phyloP scores from a whole-genome alignment of 1,284 basidiomycete genomes.

The Sphagnurus paluster region DNA sequence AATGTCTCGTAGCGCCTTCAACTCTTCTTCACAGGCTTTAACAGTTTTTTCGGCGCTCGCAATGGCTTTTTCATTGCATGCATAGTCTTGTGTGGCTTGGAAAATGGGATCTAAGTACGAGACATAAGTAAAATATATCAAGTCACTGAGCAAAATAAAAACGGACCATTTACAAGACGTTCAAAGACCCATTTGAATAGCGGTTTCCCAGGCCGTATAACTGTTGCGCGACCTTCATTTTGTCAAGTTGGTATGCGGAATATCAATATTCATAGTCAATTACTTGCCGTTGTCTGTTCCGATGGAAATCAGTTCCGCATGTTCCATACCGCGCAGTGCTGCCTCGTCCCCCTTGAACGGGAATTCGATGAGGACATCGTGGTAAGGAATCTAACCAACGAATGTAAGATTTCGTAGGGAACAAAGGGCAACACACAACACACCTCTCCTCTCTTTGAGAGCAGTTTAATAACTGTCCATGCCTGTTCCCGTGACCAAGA shows the following conservation, averaged over 20 bases:
- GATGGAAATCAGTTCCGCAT: conserved; percentile 86
- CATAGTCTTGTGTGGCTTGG: conserved; percentile 80
- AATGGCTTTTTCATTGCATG: conserved; percentile 76
- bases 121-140: conserved; percentile 3
- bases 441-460: conserved; percentile 75
- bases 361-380: conserved; percentile 79
- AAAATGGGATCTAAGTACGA: conserved; percentile 74
- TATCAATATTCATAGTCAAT: background rate
- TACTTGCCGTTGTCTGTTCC: conserved; percentile 68
- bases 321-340: conserved; percentile 84
- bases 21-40: conserved; percentile 74
- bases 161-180: conserved; percentile 71
- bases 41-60: conserved; percentile 66
- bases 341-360: conserved; percentile 92
- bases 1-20: conserved; percentile 66
- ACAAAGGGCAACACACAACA: conserved; percentile 12
- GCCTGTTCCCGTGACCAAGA: conserved; percentile 88
- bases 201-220: conserved; percentile 88
- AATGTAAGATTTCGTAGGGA: background rate
- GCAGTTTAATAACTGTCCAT: conserved; percentile 80
- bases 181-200: conserved; percentile 87
- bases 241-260: background rate
- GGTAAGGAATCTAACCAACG: conserved; percentile 68
- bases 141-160: background rate
- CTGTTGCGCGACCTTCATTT: conserved; percentile 73